These are phyloP conservation scores for Ustilago nuda DNA, from an alignment of 1,284 basidiomycete species.

Conservation along the genomic window DNA sequence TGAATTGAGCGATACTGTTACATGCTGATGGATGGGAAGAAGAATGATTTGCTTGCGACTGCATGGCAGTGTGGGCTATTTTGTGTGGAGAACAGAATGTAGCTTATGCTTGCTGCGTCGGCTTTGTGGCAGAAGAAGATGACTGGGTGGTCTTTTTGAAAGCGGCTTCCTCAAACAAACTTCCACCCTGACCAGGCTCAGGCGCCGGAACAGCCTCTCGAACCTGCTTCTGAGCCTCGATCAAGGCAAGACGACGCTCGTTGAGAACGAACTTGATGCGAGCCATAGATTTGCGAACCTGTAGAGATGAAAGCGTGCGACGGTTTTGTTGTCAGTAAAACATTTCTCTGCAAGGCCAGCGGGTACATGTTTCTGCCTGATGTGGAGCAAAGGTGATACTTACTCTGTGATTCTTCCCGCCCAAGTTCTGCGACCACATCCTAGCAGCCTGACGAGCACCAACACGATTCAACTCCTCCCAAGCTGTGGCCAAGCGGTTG, in stretches of 20 bases:
- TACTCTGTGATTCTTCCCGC: conserved; percentile 59
- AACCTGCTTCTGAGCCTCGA: conserved; percentile 74
- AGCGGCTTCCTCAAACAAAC: conserved; percentile 34
- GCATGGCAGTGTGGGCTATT: background rate
- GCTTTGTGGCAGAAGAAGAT: background rate
- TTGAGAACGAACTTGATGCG: conserved; percentile 93
- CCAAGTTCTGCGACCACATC: conserved; percentile 55
- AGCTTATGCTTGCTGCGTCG: conserved; percentile 8
- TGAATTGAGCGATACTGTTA: conserved; percentile 22
- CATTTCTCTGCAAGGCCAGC: too few relatives aligned
- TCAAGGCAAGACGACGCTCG: conserved; percentile 86
- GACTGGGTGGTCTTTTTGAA: background rate
- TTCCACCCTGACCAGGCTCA: conserved; percentile 20
- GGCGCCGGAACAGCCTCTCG: conserved; percentile 24
- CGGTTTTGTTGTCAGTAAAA: background rate
- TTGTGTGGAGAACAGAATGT: too few relatives aligned
- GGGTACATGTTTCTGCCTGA: background rate
- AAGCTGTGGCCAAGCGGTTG: conserved; percentile 61
- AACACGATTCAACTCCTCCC: conserved; percentile 60
- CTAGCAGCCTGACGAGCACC: conserved; percentile 49
- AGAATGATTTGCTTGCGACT: background rate
- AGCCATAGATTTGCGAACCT: conserved; percentile 97
- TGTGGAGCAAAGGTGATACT: conserved; percentile 19
- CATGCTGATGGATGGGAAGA: conserved; percentile 12
- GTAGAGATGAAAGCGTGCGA: background rate